Evolutionary conservation across 768 basidiomycete species (phyloP).

Genomic region (Kwoniella botswanensis): DNA sequence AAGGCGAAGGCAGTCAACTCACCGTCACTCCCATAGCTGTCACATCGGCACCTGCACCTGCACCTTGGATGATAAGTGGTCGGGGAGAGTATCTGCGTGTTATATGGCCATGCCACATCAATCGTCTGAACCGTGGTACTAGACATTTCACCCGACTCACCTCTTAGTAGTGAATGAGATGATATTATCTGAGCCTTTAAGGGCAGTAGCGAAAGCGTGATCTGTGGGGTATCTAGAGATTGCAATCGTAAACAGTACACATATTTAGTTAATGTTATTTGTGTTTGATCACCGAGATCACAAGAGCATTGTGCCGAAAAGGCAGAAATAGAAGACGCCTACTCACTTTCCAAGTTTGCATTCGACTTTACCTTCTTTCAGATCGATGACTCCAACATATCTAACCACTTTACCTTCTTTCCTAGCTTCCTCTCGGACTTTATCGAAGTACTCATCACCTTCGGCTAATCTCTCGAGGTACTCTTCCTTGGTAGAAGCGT

Average conservation of each 20-base stretch:
- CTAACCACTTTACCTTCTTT: slow-evolving; percentile 82
- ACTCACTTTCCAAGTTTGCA: slow-evolving; percentile 89
- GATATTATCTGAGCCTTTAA: slow-evolving; percentile 97
- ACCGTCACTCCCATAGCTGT: slow-evolving; percentile 95
- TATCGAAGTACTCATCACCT: slow-evolving; percentile 78
- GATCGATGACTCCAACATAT: slow-evolving; percentile 94
- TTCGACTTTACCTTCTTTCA: slow-evolving; percentile 71
- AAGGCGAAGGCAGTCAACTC: slow-evolving; percentile 25
- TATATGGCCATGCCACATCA: too few relatives aligned
- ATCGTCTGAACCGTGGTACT: too few relatives aligned
- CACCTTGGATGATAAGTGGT: slow-evolving; percentile 91
- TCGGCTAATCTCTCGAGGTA: slow-evolving; percentile 80
- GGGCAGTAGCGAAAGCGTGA: slow-evolving; percentile 93
- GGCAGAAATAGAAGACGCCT: too few relatives aligned
- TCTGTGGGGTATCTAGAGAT: slow-evolving; percentile 74
- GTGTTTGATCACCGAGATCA: too few relatives aligned
- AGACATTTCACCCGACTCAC: slow-evolving; percentile 16
- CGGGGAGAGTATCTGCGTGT: slow-evolving; percentile 69
- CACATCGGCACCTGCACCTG: slow-evolving; percentile 96
- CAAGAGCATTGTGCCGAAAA: too few relatives aligned
- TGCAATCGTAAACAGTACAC: too few relatives aligned
- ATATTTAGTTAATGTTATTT: too few relatives aligned
- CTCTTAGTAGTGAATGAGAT: slow-evolving; percentile 95
- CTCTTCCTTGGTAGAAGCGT: slow-evolving; percentile 73
- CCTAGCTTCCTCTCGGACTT: slow-evolving; percentile 76